Evolutionary conservation across 2,329 filamentous ascomycete species (phyloP).

Genomic region (Nemania sp.): DNA sequence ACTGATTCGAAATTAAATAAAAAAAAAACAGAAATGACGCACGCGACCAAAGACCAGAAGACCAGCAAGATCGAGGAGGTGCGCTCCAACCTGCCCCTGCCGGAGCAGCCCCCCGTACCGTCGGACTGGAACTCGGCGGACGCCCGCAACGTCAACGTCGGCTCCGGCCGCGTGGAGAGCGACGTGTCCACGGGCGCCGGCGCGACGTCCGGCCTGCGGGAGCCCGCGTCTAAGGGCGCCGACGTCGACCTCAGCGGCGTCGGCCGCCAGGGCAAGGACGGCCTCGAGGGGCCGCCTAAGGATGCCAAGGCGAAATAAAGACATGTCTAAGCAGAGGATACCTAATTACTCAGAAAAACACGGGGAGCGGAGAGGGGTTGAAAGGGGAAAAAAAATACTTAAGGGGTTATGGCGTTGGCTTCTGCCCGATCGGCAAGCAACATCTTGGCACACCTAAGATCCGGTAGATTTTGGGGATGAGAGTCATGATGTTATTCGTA

Average conservation of each 20-base stretch:
- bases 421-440: too few species aligned
- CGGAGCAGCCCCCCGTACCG: constrained; percentile 74
- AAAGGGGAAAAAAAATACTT: too few species aligned
- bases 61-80: constrained; percentile 64
- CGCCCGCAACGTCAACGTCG: constrained; percentile 69
- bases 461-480: neutral
- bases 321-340: too few species aligned
- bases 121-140: constrained; percentile 80
- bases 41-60: constrained; percentile 27
- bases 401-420: too few species aligned
- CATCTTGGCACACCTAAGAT: too few species aligned
- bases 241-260: constrained; percentile 62
- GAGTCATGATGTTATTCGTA: constrained; percentile 4
- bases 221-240: constrained; percentile 62
- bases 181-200: constrained; percentile 57
- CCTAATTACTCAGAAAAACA: neutral
- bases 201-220: constrained; percentile 58
- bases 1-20: constrained; percentile 9
- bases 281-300: constrained; percentile 58
- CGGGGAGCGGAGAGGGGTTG: too few species aligned
- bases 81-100: constrained; percentile 76
- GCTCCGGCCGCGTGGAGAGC: constrained; percentile 61
- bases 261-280: constrained; percentile 67
- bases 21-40: constrained; percentile 23
- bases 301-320: constrained; percentile 49